Conservation (phyloP, 2,329 filamentous ascomycete species). For the Talaromyces sp. region DNA sequence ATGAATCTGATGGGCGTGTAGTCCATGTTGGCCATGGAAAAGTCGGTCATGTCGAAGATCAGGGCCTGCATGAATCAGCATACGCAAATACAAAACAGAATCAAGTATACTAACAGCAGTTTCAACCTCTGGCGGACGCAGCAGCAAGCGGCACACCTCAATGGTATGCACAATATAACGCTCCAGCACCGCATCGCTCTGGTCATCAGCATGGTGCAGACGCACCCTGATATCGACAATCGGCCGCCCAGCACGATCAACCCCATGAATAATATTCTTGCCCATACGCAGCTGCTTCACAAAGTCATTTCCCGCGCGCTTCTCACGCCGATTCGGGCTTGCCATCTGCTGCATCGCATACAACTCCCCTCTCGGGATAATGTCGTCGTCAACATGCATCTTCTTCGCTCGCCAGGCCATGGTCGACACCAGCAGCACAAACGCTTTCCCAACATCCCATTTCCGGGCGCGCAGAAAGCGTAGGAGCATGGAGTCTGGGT, state of each 20-base stretch:
- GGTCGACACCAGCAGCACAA: conserved; percentile 86
- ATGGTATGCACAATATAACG: conserved; percentile 88
- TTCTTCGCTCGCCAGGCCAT: conserved; percentile 79
- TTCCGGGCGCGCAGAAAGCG: conserved; percentile 80
- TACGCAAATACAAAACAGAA: not conserved
- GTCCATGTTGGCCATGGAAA: conserved; percentile 95
- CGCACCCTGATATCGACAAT: conserved; percentile 78
- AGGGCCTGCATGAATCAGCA: conserved; percentile 58
- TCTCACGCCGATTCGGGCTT: conserved; percentile 51
- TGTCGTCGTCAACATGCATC: conserved; percentile 80
- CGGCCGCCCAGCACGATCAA: conserved; percentile 75
- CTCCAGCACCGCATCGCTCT: conserved; percentile 76
- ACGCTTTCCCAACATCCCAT: conserved; percentile 86
- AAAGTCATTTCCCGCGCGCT: conserved; percentile 70
- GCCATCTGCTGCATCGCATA: conserved; percentile 57
- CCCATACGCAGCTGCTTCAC: conserved; percentile 78
- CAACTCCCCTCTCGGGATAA: conserved; percentile 70
- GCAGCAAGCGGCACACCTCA: conserved; percentile 79
- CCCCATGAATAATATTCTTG: conserved; percentile 84
- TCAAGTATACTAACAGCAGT: conserved; percentile 65
- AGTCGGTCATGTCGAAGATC: conserved; percentile 91
- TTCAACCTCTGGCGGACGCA: conserved; percentile 68
- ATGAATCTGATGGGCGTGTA: conserved; percentile 97
- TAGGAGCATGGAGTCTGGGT: conserved; percentile 77
- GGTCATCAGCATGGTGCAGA: conserved; percentile 77